Conservation (phyloP, 495 filamentous ascomycete species). For the Lasiosphaeria hispida region DNA sequence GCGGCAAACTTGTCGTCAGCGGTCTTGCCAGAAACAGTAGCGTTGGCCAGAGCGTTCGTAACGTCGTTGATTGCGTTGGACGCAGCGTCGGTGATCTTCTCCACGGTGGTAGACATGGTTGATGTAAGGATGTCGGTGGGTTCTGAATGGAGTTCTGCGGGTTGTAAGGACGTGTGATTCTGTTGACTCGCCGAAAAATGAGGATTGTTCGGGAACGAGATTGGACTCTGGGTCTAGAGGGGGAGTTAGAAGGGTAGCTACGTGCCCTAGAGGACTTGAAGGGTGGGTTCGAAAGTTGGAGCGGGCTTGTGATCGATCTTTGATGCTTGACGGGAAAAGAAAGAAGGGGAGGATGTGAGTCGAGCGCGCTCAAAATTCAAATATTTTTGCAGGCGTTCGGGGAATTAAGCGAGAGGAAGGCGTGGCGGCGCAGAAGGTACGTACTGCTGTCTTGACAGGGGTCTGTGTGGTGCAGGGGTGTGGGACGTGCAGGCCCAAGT, state of each 20-base stretch:
- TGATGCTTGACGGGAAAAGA: constrained; percentile 45
- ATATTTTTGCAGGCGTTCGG: constrained; percentile 44
- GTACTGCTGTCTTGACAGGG: constrained; percentile 22
- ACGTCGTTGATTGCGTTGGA: constrained; percentile 75
- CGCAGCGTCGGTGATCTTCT: constrained; percentile 58
- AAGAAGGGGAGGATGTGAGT: constrained; percentile 41
- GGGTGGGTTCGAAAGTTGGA: constrained; percentile 37
- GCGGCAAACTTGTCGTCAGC: constrained; percentile 51
- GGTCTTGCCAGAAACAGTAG: constrained; percentile 57
- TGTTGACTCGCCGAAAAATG: constrained; percentile 34
- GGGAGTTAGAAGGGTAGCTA: constrained; percentile 79
- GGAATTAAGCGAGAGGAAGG: constrained; percentile 38
- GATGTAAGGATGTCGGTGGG: constrained; percentile 34
- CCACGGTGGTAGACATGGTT: constrained; percentile 61
- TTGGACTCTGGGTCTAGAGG: constrained; percentile 57
- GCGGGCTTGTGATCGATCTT: constrained; percentile 44
- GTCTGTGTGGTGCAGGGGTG: constrained; percentile 20
- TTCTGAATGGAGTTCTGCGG: constrained; percentile 31
- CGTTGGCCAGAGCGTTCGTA: constrained; percentile 79
- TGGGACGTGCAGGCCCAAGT: constrained; percentile 13
- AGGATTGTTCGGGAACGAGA: constrained; percentile 45
- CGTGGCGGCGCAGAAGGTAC: constrained; percentile 30
- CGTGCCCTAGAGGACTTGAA: constrained; percentile 73
- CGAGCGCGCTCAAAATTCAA: constrained; percentile 44
- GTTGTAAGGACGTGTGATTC: constrained; percentile 34